Conservation (phyloP, 495 filamentous ascomycete genomes). For the Podospora pseudopauciseta region DNA sequence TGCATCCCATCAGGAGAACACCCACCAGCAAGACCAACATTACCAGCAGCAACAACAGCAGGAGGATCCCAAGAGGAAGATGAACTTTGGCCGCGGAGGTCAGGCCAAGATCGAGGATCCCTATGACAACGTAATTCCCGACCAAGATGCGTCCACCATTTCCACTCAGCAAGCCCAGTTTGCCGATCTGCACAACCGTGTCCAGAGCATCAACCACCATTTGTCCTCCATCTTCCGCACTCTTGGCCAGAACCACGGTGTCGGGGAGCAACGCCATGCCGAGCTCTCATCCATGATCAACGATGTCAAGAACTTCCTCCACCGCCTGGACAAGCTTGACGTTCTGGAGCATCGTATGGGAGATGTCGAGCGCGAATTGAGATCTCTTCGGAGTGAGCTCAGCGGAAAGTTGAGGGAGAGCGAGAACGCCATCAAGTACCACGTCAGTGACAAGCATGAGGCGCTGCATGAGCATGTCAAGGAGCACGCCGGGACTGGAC, state of each 20-base stretch:
- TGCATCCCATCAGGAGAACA: conserved; percentile 26
- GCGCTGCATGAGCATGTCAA: conserved; percentile 57
- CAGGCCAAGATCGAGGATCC: conserved; percentile 29
- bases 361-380: conserved; percentile 64
- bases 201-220: conserved; percentile 72
- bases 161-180: conserved; percentile 63
- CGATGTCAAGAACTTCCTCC: conserved; percentile 39
- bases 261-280: conserved; percentile 57
- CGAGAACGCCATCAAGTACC: conserved; percentile 67
- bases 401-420: conserved; percentile 58
- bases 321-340: conserved; percentile 40
- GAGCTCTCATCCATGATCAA: conserved; percentile 44
- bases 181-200: conserved; percentile 72
- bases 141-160: conserved; percentile 46
- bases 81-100: conserved; percentile 23
- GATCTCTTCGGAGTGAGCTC: conserved; percentile 47
- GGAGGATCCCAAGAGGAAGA: background rate
- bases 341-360: conserved; percentile 49
- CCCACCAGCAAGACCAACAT: conserved; percentile 32
- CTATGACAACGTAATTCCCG: conserved; percentile 44
- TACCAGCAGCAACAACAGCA: conserved; percentile 21
- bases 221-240: conserved; percentile 65
- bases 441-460: conserved; percentile 68
- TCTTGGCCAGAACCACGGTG: conserved; percentile 46
- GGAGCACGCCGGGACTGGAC: conserved; percentile 55